Conservation (phyloP, 331 rosid species). For the Acacia concinna region DNA sequence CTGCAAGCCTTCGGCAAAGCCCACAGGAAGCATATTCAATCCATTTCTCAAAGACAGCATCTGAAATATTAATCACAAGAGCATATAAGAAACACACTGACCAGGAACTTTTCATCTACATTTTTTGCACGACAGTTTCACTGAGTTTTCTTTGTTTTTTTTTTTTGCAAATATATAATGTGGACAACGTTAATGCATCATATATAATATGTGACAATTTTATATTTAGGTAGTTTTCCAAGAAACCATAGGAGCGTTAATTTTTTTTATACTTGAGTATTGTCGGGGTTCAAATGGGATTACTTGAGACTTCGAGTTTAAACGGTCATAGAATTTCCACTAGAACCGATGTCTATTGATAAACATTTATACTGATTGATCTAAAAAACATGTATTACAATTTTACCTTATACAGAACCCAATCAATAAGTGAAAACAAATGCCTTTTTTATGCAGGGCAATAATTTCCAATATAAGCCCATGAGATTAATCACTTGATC, state of each 20-base stretch:
- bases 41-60: constrained; percentile 66
- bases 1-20: constrained; percentile 47
- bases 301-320: no score
- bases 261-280: no score
- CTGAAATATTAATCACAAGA: constrained; percentile 31
- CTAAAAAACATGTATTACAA: neutral
- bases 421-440: neutral
- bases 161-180: neutral
- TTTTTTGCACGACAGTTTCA: neutral
- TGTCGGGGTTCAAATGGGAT: no score
- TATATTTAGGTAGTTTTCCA: neutral
- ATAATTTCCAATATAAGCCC: neutral
- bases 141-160: neutral
- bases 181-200: neutral
- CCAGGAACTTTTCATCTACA: neutral
- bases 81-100: neutral
- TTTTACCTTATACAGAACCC: neutral
- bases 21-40: constrained; percentile 51
- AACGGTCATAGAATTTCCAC: no score
- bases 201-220: neutral
- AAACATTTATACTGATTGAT: neutral
- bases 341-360: no score
- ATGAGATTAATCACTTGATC: neutral
- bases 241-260: neutral
- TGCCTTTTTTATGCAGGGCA: neutral